Evolutionary conservation across 768 basidiomycete species (phyloP).

Genomic region (Mycena sanguinolenta): DNA sequence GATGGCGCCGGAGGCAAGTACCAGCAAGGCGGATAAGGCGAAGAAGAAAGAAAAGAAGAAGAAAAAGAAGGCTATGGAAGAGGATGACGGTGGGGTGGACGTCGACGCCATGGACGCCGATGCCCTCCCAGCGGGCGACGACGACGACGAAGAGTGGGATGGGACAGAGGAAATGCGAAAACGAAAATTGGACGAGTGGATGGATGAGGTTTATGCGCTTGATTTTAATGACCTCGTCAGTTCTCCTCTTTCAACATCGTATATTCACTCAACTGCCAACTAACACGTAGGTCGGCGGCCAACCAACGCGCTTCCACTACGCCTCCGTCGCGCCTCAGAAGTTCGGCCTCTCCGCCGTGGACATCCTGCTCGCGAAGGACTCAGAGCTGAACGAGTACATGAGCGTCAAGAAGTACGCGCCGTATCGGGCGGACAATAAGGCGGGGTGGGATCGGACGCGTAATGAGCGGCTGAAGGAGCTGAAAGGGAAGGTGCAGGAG

Average conservation of each 20-base stretch:
- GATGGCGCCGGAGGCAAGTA: constrained; percentile 49
- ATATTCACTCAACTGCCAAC: constrained; percentile 22
- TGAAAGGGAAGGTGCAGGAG: constrained; percentile 72
- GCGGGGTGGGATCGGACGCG: constrained; percentile 75
- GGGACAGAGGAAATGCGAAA: constrained; percentile 94
- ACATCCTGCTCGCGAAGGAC: constrained; percentile 93
- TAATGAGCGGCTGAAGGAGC: constrained; percentile 75
- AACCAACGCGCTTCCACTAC: constrained; percentile 96
- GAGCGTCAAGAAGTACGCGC: constrained; percentile 90
- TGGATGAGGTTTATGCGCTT: constrained; percentile 91
- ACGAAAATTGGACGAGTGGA: constrained; percentile 84
- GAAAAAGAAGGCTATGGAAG: constrained; percentile 47
- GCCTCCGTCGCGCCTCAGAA: constrained; percentile 70
- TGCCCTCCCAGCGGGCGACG: constrained; percentile 50
- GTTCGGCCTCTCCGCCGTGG: constrained; percentile 82
- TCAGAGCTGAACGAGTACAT: constrained; percentile 93
- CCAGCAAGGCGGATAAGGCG: constrained; percentile 60
- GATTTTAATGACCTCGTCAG: constrained; percentile 97
- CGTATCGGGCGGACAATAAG: constrained; percentile 77
- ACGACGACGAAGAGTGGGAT: constrained; percentile 80
- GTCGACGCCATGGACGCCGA: constrained; percentile 68
- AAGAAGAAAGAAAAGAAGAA: constrained; percentile 61
- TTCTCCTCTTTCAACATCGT: background rate
- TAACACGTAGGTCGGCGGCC: constrained; percentile 79
- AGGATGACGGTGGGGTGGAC: constrained; percentile 70